Percentiles rank a stretch among this genome's conserved stretches.
Conservation (phyloP, 306 rosid species). For the Fagus crenata region DNA sequence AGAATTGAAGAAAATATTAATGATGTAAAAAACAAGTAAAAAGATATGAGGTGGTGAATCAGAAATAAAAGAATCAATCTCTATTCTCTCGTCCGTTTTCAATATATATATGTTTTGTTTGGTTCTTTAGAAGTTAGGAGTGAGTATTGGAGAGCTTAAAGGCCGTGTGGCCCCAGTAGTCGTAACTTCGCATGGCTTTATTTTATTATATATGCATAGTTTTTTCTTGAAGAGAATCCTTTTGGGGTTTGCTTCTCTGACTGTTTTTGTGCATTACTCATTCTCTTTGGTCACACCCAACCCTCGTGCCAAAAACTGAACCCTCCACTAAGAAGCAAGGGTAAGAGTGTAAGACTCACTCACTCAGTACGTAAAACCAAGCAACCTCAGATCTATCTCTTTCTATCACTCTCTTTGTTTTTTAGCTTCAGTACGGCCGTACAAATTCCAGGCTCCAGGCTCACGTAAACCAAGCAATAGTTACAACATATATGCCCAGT, state of each 20-base stretch:
- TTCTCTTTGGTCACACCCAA: conserved; percentile 3
- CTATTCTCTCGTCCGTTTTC: conserved; percentile 15
- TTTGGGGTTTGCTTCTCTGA: conserved; percentile 31
- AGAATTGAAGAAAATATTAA: background rate
- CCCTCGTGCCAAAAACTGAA: background rate
- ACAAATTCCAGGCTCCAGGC: background rate
- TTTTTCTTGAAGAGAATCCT: conserved; percentile 19
- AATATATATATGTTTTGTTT: background rate
- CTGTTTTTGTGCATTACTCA: background rate
- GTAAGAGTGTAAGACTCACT: background rate
- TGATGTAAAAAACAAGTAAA: background rate
- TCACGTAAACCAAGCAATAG: conserved; percentile 28
- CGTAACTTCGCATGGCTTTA: conserved; percentile 1
- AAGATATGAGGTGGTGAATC: background rate
- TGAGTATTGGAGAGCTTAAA: background rate
- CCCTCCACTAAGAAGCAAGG: conserved; percentile 16
- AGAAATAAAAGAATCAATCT: conserved; percentile 21
- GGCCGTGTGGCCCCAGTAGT: conserved; percentile 3
- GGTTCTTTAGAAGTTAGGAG: background rate
- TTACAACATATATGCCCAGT: background rate
- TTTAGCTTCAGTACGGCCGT: background rate
- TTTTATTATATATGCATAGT: background rate
- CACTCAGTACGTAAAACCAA: conserved; percentile 34
- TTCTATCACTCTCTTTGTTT: background rate
- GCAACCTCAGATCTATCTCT: conserved; percentile 4